Evolutionary conservation across 106 monocot species (phyloP).

Genomic region (Dioscorea dumetorum): DNA sequence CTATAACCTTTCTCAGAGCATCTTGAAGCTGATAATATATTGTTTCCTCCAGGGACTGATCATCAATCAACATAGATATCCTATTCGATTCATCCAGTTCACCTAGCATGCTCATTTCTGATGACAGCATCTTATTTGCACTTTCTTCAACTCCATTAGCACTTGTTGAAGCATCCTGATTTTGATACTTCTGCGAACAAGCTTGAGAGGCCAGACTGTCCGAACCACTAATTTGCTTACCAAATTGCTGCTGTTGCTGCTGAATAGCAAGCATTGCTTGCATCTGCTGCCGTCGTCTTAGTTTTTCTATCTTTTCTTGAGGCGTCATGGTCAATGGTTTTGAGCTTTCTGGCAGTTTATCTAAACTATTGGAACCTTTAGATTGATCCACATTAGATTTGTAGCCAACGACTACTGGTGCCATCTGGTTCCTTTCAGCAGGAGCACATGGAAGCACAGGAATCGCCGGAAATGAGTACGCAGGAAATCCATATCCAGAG

Average conservation of each 20-base stretch:
- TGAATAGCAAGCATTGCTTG: constrained; percentile 92
- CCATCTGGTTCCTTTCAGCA: constrained; percentile 16
- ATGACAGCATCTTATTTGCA: constrained; percentile 22
- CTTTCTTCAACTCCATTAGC: constrained; percentile 25
- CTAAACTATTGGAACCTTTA: constrained; percentile 17
- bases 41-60: constrained; percentile 43
- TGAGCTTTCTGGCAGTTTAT: constrained; percentile 13
- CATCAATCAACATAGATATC: constrained; percentile 28
- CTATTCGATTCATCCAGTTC: constrained; percentile 38
- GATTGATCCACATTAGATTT: constrained; percentile 15
- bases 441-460: constrained; percentile 20
- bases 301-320: constrained; percentile 93
- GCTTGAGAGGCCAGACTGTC: constrained; percentile 33
- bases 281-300: constrained; percentile 77
- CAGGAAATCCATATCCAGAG: constrained; percentile 44
- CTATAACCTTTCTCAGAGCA: constrained; percentile 57
- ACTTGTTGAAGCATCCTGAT: constrained; percentile 11
- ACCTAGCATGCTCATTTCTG: constrained; percentile 28
- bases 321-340: constrained; percentile 66
- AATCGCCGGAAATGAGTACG: constrained; percentile 29
- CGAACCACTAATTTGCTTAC: constrained; percentile 30
- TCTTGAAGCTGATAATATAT: constrained; percentile 73
- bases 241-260: constrained; percentile 76
- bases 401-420: constrained; percentile 14
- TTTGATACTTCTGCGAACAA: constrained; percentile 30